Conservation (phyloP, 306 rosid genomes). For the Echinosophora koreensis region DNA sequence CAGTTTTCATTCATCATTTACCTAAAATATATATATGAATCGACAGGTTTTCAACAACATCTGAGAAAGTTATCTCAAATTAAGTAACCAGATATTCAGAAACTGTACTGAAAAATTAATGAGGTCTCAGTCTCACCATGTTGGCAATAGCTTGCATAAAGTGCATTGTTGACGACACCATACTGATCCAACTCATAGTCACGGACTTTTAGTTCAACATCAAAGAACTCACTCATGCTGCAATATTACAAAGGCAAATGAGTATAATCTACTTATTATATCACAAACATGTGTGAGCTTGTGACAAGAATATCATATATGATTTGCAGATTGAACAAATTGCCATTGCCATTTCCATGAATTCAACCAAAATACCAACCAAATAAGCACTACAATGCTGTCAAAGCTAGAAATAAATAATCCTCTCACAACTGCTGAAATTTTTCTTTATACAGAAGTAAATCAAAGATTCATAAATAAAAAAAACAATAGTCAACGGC, state of each 20-base stretch:
- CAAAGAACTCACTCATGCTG: conserved; percentile 77
- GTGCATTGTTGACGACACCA: conserved; percentile 93
- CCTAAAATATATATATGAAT: not conserved
- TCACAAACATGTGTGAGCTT: not conserved
- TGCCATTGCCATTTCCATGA: conserved; percentile 18
- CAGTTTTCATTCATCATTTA: not conserved
- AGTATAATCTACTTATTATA: not conserved
- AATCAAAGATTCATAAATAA: too few species aligned
- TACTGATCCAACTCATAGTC: conserved; percentile 94
- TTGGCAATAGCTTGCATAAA: conserved; percentile 93
- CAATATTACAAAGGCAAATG: conserved; percentile 37
- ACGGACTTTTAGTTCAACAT: conserved; percentile 82
- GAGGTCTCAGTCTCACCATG: conserved; percentile 73
- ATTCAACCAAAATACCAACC: not conserved
- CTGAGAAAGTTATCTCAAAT: not conserved
- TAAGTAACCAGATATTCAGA: conserved; percentile 22
- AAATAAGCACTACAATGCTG: not conserved
- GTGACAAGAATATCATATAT: conserved; percentile 4
- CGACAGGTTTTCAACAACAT: not conserved
- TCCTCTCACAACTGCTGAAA: too few species aligned
- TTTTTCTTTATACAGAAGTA: too few species aligned
- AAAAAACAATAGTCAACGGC: too few species aligned
- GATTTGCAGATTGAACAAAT: conserved; percentile 6
- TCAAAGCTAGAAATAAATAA: not conserved
- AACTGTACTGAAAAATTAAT: not conserved